A percentile compares a stretch with the other conserved stretches of the same genome.
Conservation (phyloP, 2,329 filamentous ascomycete genomes). For the Aspergillus sp. region DNA sequence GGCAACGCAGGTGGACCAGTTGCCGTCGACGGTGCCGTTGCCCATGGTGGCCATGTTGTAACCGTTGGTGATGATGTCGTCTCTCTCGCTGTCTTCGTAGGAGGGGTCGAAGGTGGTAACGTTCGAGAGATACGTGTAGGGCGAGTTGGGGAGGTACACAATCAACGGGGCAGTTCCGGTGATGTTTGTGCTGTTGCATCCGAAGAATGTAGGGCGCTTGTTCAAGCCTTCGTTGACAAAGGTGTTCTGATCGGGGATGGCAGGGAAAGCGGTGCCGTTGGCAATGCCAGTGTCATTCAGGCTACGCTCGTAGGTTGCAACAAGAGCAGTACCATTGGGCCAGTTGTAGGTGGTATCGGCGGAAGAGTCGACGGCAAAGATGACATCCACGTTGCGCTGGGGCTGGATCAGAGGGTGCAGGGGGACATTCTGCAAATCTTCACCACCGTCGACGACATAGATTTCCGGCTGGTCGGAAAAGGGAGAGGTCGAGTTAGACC, state of each 20-base stretch:
- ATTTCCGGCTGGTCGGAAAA: constrained; percentile 51
- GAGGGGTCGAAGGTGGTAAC: constrained; percentile 66
- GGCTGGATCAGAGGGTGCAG: constrained; percentile 70
- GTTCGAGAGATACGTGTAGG: constrained; percentile 72
- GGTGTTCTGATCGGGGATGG: constrained; percentile 65
- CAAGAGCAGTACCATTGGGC: constrained; percentile 69
- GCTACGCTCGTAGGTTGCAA: constrained; percentile 66
- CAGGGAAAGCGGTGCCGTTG: constrained; percentile 65
- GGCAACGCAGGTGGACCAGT: constrained; percentile 76
- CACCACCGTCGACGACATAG: constrained; percentile 69
- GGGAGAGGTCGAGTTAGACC: constrained; percentile 55
- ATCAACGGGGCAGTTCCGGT: constrained; percentile 59
- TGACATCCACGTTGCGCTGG: constrained; percentile 64
- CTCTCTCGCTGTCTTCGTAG: constrained; percentile 62
- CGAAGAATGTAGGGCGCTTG: constrained; percentile 69
- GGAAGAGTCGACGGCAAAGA: constrained; percentile 72
- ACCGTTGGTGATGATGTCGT: constrained; percentile 80
- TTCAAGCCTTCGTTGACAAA: constrained; percentile 73
- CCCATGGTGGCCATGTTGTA: constrained; percentile 75
- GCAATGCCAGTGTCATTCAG: constrained; percentile 46
- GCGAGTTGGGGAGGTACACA: constrained; percentile 84
- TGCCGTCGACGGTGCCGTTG: constrained; percentile 65
- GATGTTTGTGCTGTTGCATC: constrained; percentile 62
- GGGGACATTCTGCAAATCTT: constrained; percentile 72
- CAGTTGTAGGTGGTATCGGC: constrained; percentile 63